Percentiles rank a stretch among this genome's conserved stretches.
Conservation (phyloP, 2,329 filamentous ascomycete species). For the Dactylella cylindrospora region DNA sequence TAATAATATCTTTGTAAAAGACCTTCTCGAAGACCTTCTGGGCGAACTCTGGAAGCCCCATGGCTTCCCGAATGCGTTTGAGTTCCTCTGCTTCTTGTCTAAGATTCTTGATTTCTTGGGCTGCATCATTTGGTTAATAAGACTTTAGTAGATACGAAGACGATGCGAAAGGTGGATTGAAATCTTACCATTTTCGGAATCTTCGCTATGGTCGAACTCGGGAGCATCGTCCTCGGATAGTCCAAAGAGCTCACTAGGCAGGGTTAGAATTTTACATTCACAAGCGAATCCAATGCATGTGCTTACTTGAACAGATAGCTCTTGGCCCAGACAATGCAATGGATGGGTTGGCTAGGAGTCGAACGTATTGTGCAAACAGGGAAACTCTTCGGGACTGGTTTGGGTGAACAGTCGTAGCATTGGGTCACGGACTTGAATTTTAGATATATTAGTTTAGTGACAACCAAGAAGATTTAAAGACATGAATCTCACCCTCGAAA, state of each 20-base stretch:
- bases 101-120: slow-evolving; percentile 82
- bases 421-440: slow-evolving; percentile 69
- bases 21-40: slow-evolving; percentile 89
- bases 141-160: not conserved
- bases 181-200: slow-evolving; percentile 72
- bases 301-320: slow-evolving; percentile 80
- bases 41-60: slow-evolving; percentile 75
- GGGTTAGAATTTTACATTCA: no score
- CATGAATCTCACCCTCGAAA: slow-evolving; percentile 66
- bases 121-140: slow-evolving; percentile 50
- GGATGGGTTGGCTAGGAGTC: slow-evolving; percentile 92
- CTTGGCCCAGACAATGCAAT: slow-evolving; percentile 98
- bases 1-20: slow-evolving; percentile 78
- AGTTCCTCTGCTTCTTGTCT: slow-evolving; percentile 80
- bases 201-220: slow-evolving; percentile 75
- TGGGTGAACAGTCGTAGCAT: slow-evolving; percentile 92
- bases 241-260: slow-evolving; percentile 75
- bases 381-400: slow-evolving; percentile 87
- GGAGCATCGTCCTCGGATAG: slow-evolving; percentile 81
- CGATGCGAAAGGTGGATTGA: not conserved
- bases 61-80: slow-evolving; percentile 76
- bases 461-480: not conserved
- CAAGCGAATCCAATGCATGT: not conserved
- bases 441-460: not conserved
- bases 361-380: slow-evolving; percentile 96